Conservation (phyloP, 148 eudicot genomes). For the Drosera capensis region DNA sequence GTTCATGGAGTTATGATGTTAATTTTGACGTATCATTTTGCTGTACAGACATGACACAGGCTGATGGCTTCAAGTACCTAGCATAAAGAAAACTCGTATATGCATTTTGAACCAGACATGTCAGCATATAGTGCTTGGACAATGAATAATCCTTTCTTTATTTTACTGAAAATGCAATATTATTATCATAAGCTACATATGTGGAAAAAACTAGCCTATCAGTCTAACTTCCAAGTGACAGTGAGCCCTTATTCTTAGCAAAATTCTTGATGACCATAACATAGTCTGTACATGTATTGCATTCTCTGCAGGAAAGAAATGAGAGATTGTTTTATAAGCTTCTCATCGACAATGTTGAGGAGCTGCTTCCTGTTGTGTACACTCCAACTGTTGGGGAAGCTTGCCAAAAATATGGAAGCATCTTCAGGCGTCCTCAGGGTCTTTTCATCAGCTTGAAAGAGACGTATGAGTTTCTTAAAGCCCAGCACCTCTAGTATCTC, state of each 20-base stretch:
- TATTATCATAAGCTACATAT: too few relatives aligned
- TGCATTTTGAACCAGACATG: too few relatives aligned
- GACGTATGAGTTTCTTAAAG: constrained; percentile 37
- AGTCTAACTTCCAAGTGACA: neutral
- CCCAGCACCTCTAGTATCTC: neutral
- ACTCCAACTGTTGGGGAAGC: constrained; percentile 91
- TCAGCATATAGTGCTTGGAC: too few relatives aligned
- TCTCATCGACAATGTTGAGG: constrained; percentile 86
- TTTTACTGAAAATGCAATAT: too few relatives aligned
- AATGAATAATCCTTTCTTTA: too few relatives aligned
- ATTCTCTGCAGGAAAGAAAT: constrained; percentile 54
- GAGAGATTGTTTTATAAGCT: constrained; percentile 92
- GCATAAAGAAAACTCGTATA: too few relatives aligned
- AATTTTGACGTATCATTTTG: too few relatives aligned
- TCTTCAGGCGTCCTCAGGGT: constrained; percentile 86
- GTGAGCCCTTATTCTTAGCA: neutral
- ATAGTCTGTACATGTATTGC: neutral
- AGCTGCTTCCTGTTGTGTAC: constrained; percentile 84
- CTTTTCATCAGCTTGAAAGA: constrained; percentile 84
- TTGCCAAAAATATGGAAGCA: constrained; percentile 25
- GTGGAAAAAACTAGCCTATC: too few relatives aligned
- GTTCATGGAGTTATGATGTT: too few relatives aligned
- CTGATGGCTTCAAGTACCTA: too few relatives aligned
- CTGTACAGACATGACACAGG: too few relatives aligned
- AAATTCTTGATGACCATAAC: neutral